Base-by-base conservation (phyloP, 108 stramenopile species). In the Nitzschia sp. region DNA sequence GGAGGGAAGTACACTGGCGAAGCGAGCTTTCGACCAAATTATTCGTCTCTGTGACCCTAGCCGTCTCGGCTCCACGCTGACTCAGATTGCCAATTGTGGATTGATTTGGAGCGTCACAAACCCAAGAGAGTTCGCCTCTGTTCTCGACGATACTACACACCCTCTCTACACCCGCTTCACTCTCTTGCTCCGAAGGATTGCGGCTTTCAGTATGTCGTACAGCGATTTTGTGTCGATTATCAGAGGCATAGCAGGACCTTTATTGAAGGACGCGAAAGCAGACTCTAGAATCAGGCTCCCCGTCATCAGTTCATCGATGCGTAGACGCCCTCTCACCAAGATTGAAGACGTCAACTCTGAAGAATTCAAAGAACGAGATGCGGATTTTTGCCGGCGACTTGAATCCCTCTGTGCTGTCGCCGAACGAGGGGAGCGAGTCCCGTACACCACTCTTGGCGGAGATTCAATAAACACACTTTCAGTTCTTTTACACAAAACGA, bases 141-240 rank as follows among this genome's bases (percentile, higher is more conserved):
- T 91, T 64, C 65, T 95, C 11, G 89, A 90, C 42, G 85, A 88
- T 46, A 72, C 76, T 23, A 71, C 79, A 0, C 89, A 95, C 68
- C 87, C 75, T 18, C 71, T 95, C 18, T 85, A 93, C 64, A 74
- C 92, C 9, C 70, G 83, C 30, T 91, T 91, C 70, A 83, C 88
- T 25, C 56, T 82, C 26, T 65, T 93, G 19, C 73, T 92, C 26
- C 55, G 89, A 48, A 77, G 86, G 18, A 76, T 95, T 45, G 89
- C 94, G 46, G 79, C 91, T 26, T 91, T 91, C 61, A 81, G 83
- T 64, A 93, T 93, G 92, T 85, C 92, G 1, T 85, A 91, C 74
- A 86, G 71, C 29, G 95, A 95, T 70, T 95, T 95, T 68, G 85
- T 91, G 19, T 86, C 87, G 17, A 69, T 92, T 25, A 51, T 95